These are phyloP conservation scores for Pterocarpus macrocarpus DNA, from an alignment of 306 rosid genomes.

Conservation along the genomic window DNA sequence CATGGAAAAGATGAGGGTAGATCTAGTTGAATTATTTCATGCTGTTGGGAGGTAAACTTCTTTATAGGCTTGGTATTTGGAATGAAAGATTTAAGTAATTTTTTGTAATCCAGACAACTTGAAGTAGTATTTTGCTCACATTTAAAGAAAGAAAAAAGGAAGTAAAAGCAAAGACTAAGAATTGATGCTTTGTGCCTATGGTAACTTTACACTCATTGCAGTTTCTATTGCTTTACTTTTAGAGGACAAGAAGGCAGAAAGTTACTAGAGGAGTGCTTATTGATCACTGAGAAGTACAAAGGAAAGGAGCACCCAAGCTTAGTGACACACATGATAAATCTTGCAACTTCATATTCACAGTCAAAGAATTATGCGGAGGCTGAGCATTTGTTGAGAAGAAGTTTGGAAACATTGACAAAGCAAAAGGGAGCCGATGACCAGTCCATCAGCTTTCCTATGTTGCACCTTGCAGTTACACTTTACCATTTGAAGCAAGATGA, in stretches of 20 bases:
- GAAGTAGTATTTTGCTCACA: background rate
- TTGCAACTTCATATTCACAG: constrained; percentile 81
- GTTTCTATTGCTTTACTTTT: constrained; percentile 41
- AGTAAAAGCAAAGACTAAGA: background rate
- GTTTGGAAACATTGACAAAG: constrained; percentile 71
- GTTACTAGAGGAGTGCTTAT: constrained; percentile 79
- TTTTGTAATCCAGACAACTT: background rate
- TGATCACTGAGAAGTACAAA: constrained; percentile 68
- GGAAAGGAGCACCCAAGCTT: constrained; percentile 84
- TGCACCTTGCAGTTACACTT: constrained; percentile 88
- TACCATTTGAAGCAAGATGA: constrained; percentile 76
- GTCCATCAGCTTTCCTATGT: constrained; percentile 83
- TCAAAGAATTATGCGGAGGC: constrained; percentile 80
- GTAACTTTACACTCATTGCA: constrained; percentile 34
- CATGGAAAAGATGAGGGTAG: constrained; percentile 86
- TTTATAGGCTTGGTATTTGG: constrained; percentile 35
- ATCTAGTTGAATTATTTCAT: constrained; percentile 89
- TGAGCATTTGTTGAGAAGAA: constrained; percentile 74
- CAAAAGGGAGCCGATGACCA: constrained; percentile 69
- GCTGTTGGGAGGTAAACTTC: constrained; percentile 74
- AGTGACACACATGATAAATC: constrained; percentile 77
- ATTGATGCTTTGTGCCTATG: constrained; percentile 18
- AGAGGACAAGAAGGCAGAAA: constrained; percentile 92
- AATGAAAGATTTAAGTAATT: constrained; percentile 15
- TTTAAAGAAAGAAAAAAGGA: constrained; percentile 5